phyloP scores from a whole-genome alignment of 2,329 filamentous ascomycete genomes.

The Ophiostoma sp. region DNA sequence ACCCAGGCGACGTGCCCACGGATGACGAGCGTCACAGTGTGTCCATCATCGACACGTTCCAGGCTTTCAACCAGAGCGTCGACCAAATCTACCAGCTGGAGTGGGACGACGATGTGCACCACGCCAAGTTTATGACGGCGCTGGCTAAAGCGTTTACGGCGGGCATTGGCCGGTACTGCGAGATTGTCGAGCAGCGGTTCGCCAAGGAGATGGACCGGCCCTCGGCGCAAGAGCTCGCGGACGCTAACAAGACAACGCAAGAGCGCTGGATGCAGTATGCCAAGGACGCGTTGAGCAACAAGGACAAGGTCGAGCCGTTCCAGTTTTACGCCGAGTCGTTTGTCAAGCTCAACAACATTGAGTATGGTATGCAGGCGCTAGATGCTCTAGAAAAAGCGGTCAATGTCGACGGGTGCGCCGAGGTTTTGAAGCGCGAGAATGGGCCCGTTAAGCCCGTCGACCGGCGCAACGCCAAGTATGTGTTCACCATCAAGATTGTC shows the following conservation, averaged over 20 bases:
- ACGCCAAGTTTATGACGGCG: conserved; percentile 96
- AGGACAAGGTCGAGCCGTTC: conserved; percentile 93
- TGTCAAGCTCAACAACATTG: conserved; percentile 96
- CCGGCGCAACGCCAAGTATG: conserved; percentile 79
- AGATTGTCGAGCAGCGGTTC: conserved; percentile 83
- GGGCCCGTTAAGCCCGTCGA: conserved; percentile 65
- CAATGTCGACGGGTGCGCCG: conserved; percentile 87
- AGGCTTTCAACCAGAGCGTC: conserved; percentile 87
- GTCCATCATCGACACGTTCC: conserved; percentile 90
- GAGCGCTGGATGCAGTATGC: conserved; percentile 92
- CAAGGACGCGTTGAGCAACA: conserved; percentile 88
- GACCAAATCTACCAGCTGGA: conserved; percentile 82
- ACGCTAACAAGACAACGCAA: conserved; percentile 75
- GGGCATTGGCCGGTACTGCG: conserved; percentile 86
- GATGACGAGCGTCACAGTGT: conserved; percentile 90
- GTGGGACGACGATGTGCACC: conserved; percentile 91
- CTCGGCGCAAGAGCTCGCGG: conserved; percentile 81
- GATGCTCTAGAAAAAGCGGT: conserved; percentile 87
- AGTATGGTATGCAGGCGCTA: conserved; percentile 88
- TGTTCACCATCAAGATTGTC: conserved; percentile 98
- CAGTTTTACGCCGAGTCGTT: conserved; percentile 90
- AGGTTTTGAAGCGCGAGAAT: conserved; percentile 72
- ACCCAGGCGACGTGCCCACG: conserved; percentile 56
- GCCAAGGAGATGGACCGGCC: conserved; percentile 89
- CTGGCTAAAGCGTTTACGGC: conserved; percentile 80